Percentiles rank a stretch among this genome's conserved stretches.
These are phyloP conservation scores for Crotalaria pallida DNA, from an alignment of 306 rosid genomes.

Conservation along the genomic window DNA sequence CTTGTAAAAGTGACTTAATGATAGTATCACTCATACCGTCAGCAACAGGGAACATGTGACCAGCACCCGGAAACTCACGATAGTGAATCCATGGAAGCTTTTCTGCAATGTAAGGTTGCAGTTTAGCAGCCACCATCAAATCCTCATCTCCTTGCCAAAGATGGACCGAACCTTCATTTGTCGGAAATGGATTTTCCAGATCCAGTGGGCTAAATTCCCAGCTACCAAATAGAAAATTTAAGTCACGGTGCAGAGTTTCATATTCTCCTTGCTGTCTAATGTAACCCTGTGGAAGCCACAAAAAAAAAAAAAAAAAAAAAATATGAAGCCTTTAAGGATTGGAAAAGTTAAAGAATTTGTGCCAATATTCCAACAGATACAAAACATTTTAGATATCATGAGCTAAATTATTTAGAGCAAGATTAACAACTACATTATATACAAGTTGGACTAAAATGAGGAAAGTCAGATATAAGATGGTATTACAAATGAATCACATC, in stretches of 20 bases:
- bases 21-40: slow-evolving; percentile 41
- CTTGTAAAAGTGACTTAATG: slow-evolving; percentile 36
- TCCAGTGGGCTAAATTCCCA: slow-evolving; percentile 76
- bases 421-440: not conserved
- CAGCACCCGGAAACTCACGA: slow-evolving; percentile 60
- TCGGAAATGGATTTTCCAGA: slow-evolving; percentile 60
- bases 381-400: not conserved
- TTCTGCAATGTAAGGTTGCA: slow-evolving; percentile 50
- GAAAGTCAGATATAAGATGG: not conserved
- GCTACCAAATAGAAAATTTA: slow-evolving; percentile 49
- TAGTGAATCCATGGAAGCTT: slow-evolving; percentile 63
- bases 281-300: slow-evolving; percentile 37
- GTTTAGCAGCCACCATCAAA: slow-evolving; percentile 41
- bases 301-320: not conserved
- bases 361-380: not conserved
- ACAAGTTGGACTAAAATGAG: not conserved
- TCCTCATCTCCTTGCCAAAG: slow-evolving; percentile 79
- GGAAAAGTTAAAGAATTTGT: not conserved
- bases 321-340: not conserved
- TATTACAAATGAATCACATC: slow-evolving; percentile 5
- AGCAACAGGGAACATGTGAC: slow-evolving; percentile 49
- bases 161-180: slow-evolving; percentile 50
- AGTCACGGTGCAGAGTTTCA: slow-evolving; percentile 44
- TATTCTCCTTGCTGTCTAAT: slow-evolving; percentile 53
- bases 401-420: not conserved